phyloP scores from a whole-genome alignment of 495 filamentous ascomycete genomes.

The Durotheca rogersii region DNA sequence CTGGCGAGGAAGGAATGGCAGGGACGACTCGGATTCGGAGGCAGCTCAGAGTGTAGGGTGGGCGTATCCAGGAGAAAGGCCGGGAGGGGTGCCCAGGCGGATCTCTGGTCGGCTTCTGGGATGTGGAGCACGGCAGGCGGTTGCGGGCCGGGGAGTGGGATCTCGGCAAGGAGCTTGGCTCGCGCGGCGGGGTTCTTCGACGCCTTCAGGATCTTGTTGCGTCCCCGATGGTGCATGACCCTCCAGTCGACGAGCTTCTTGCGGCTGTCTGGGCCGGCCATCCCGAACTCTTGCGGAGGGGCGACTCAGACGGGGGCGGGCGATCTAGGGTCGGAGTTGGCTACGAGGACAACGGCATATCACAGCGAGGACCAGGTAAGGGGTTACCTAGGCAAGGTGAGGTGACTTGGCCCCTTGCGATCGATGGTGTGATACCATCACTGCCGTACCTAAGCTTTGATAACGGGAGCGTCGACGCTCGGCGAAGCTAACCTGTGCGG shows the following conservation, averaged over 20 bases:
- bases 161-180: slow-evolving; percentile 26
- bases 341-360: slow-evolving; percentile 8
- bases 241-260: slow-evolving; percentile 25
- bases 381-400: slow-evolving; percentile 7
- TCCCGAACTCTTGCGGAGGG: slow-evolving; percentile 1
- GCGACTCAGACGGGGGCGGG: neutral
- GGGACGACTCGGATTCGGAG: neutral
- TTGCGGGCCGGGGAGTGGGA: slow-evolving; percentile 13
- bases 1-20: slow-evolving; percentile 27
- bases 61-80: slow-evolving; percentile 18
- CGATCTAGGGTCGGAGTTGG: neutral
- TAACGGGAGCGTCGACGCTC: neutral
- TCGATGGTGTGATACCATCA: slow-evolving; percentile 7
- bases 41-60: neutral
- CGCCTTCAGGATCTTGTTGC: slow-evolving; percentile 28
- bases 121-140: slow-evolving; percentile 17
- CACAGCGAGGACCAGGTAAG: neutral
- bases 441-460: slow-evolving; percentile 9
- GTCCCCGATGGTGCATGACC: slow-evolving; percentile 27
- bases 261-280: slow-evolving; percentile 16
- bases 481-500: neutral
- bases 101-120: slow-evolving; percentile 21
- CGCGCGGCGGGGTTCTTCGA: slow-evolving; percentile 25
- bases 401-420: slow-evolving; percentile 6
- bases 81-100: slow-evolving; percentile 25